Conservation (phyloP, 805 yeast species). For the Teunomyces kruisii region DNA sequence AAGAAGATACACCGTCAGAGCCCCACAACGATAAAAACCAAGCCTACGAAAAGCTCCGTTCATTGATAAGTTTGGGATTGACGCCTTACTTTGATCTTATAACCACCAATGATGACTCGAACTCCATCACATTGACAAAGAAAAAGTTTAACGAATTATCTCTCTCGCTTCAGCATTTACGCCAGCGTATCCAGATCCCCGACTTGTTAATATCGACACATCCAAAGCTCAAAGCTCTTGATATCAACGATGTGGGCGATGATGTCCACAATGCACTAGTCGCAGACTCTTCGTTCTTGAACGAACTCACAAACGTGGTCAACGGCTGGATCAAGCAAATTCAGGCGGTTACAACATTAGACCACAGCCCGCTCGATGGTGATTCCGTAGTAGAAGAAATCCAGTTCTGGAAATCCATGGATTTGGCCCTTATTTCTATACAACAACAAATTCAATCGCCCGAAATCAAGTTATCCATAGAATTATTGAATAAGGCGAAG, state of each 20-base stretch:
- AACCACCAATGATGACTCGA: slow-evolving; percentile 10
- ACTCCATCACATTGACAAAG: slow-evolving; percentile 44
- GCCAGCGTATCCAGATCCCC: slow-evolving; percentile 68
- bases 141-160: slow-evolving; percentile 69
- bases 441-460: slow-evolving; percentile 56
- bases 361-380: slow-evolving; percentile 56
- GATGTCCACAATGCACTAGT: slow-evolving; percentile 27
- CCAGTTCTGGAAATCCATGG: slow-evolving; percentile 76
- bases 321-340: slow-evolving; percentile 73
- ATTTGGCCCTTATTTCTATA: slow-evolving; percentile 54
- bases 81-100: slow-evolving; percentile 67
- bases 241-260: slow-evolving; percentile 16
- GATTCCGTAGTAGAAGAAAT: slow-evolving; percentile 60
- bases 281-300: slow-evolving; percentile 57
- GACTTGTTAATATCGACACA: slow-evolving; percentile 55
- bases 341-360: slow-evolving; percentile 53
- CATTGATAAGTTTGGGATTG: slow-evolving; percentile 61
- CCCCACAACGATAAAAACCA: slow-evolving; percentile 12
- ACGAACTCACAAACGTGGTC: slow-evolving; percentile 65
- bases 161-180: slow-evolving; percentile 62
- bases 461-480: slow-evolving; percentile 57
- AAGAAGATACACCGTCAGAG: not conserved
- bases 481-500: slow-evolving; percentile 64
- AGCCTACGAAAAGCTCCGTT: slow-evolving; percentile 53
- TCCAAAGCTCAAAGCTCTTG: slow-evolving; percentile 35